Evolutionary conservation across 106 monocot species (phyloP).

Genomic region (Gastrodia elata): DNA sequence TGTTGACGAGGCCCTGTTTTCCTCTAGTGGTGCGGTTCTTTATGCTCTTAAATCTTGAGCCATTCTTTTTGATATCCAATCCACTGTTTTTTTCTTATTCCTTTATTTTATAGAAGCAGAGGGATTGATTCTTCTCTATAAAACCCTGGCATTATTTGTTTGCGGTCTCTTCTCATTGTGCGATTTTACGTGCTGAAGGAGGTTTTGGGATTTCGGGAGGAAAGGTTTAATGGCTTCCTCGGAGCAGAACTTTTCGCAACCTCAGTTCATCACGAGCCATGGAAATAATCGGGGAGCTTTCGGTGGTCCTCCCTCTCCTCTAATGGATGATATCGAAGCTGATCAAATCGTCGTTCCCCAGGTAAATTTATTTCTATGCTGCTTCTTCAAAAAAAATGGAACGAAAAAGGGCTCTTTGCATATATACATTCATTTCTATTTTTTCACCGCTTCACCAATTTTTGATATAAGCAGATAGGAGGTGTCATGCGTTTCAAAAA

Average conservation of each 20-base stretch:
- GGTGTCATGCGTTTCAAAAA: too few species aligned
- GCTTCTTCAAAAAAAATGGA: not conserved
- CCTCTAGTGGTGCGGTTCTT: not conserved
- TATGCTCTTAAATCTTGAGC: not conserved
- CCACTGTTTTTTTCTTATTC: not conserved
- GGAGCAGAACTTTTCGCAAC: conserved; percentile 16
- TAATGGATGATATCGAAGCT: conserved; percentile 56
- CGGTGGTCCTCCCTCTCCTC: conserved; percentile 30
- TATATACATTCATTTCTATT: too few species aligned
- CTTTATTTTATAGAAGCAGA: not conserved
- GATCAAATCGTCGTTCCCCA: conserved; percentile 70
- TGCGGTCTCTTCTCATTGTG: not conserved
- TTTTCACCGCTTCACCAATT: too few species aligned
- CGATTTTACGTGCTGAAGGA: not conserved
- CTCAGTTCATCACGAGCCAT: conserved; percentile 69
- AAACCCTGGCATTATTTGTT: not conserved
- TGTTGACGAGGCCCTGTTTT: not conserved
- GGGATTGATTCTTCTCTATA: not conserved
- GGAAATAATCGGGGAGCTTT: conserved; percentile 22
- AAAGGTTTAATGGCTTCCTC: conserved; percentile 14
- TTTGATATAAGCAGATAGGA: too few species aligned
- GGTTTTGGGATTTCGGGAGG: conserved; percentile 1
- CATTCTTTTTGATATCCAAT: not conserved
- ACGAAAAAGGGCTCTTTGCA: not conserved
- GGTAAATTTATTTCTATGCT: conserved; percentile 24